Conservation (phyloP, 2,329 filamentous ascomycete genomes). For the Aspergillus sergii region DNA sequence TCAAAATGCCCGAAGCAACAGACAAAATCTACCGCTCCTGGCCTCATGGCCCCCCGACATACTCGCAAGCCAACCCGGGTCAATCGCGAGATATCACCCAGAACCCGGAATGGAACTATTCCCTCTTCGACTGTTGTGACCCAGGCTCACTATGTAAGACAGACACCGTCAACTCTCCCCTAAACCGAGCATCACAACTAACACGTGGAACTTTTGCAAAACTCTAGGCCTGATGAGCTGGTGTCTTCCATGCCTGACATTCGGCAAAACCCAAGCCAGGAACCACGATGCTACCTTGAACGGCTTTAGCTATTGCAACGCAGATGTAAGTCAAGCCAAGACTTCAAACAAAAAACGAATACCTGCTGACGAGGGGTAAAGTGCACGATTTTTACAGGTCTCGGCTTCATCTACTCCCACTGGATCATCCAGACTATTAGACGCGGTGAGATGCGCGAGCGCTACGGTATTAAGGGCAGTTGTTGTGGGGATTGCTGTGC, state of each 20-base stretch:
- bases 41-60: constrained; percentile 9
- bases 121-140: constrained; percentile 18
- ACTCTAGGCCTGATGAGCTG: constrained; percentile 16
- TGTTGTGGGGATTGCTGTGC: constrained; percentile 24
- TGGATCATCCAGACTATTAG: constrained; percentile 24
- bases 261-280: constrained; percentile 21
- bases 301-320: constrained; percentile 15
- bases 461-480: constrained; percentile 18
- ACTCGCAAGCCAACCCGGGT: constrained; percentile 6
- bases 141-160: constrained; percentile 22
- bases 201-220: background rate
- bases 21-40: constrained; percentile 15
- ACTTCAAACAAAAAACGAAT: background rate
- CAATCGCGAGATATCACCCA: constrained; percentile 8
- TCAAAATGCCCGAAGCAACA: background rate
- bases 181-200: background rate
- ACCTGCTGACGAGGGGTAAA: background rate
- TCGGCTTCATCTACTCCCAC: constrained; percentile 15
- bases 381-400: constrained; percentile 18
- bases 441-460: constrained; percentile 20
- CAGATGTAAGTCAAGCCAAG: background rate
- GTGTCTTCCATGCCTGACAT: constrained; percentile 22
- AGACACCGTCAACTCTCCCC: background rate
- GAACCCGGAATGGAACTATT: constrained; percentile 19
- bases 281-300: constrained; percentile 10